These are phyloP conservation scores for Penicillium decumbens DNA, from an alignment of 2,329 filamentous ascomycete genomes.

Conservation along the genomic window DNA sequence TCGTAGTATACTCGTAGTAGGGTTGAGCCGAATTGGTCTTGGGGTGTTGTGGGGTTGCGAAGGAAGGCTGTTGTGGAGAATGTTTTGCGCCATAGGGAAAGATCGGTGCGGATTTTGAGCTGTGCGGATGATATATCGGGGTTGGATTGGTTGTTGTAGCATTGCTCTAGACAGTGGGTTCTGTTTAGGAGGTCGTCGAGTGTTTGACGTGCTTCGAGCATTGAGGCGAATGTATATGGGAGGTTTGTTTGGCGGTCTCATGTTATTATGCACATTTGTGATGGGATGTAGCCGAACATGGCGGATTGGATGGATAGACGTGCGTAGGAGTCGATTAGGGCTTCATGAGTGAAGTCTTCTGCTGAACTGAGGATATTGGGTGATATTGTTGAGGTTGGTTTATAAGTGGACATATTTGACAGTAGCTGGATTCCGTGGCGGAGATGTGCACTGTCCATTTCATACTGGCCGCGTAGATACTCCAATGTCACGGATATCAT, in stretches of 20 bases:
- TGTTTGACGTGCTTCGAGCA: slow-evolving; percentile 16
- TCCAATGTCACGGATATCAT: slow-evolving; percentile 43
- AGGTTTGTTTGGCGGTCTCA: slow-evolving; percentile 5
- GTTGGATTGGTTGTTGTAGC: neutral
- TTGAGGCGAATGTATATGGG: slow-evolving; percentile 11
- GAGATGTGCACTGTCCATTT: slow-evolving; percentile 28
- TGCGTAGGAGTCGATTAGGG: slow-evolving; percentile 24
- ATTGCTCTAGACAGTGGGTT: slow-evolving; percentile 14
- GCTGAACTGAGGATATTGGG: slow-evolving; percentile 7
- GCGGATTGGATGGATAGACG: slow-evolving; percentile 27
- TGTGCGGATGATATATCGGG: slow-evolving; percentile 3
- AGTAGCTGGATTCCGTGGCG: slow-evolving; percentile 31
- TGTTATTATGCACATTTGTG: slow-evolving; percentile 11
- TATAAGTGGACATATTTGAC: slow-evolving; percentile 6
- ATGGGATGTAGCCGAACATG: slow-evolving; percentile 23
- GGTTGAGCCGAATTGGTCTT: slow-evolving; percentile 18
- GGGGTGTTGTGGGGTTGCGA: slow-evolving; percentile 1
- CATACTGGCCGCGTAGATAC: slow-evolving; percentile 33
- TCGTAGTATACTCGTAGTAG: slow-evolving; percentile 41
- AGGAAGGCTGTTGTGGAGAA: slow-evolving; percentile 14
- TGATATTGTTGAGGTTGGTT: slow-evolving; percentile 7
- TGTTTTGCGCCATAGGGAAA: slow-evolving; percentile 20
- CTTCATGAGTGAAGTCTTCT: slow-evolving; percentile 19
- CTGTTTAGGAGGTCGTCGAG: slow-evolving; percentile 22
- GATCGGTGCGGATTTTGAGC: slow-evolving; percentile 8